phyloP scores from a whole-genome alignment of 2,329 filamentous ascomycete species.

The Penicillium hordei region DNA sequence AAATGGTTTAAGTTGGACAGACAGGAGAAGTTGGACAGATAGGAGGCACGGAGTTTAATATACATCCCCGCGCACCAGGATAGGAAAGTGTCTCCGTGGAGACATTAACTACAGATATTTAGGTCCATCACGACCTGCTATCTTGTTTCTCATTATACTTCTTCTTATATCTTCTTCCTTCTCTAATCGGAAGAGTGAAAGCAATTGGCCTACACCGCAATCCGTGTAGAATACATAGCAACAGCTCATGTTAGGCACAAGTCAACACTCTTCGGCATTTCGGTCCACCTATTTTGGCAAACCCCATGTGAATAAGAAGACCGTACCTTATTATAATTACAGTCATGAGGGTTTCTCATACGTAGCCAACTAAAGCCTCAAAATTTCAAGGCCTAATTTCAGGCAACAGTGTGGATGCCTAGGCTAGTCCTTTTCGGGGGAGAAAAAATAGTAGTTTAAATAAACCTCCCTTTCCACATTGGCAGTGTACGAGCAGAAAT shows the following conservation, averaged over 20 bases:
- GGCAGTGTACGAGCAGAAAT: too few species aligned
- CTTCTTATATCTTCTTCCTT: neutral
- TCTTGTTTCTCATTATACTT: neutral
- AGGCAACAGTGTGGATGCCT: conserved; percentile 3
- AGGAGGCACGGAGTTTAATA: neutral
- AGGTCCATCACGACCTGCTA: too few species aligned
- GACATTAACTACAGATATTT: neutral
- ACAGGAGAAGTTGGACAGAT: neutral
- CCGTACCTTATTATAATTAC: too few species aligned
- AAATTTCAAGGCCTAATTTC: neutral
- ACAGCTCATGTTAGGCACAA: neutral
- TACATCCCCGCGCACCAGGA: neutral
- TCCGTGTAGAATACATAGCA: neutral
- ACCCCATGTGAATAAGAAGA: neutral
- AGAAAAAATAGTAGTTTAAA: neutral
- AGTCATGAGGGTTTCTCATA: neutral
- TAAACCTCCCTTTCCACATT: neutral
- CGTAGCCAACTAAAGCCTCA: neutral
- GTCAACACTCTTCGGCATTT: neutral
- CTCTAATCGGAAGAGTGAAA: neutral
- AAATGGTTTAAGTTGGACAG: neutral
- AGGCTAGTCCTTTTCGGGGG: neutral
- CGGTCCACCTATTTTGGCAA: neutral
- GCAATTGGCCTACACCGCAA: neutral
- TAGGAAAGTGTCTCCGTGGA: conserved; percentile 6